Base-by-base conservation (phyloP, 2,329 filamentous ascomycete genomes). In the Achaetomium macrosporum region DNA sequence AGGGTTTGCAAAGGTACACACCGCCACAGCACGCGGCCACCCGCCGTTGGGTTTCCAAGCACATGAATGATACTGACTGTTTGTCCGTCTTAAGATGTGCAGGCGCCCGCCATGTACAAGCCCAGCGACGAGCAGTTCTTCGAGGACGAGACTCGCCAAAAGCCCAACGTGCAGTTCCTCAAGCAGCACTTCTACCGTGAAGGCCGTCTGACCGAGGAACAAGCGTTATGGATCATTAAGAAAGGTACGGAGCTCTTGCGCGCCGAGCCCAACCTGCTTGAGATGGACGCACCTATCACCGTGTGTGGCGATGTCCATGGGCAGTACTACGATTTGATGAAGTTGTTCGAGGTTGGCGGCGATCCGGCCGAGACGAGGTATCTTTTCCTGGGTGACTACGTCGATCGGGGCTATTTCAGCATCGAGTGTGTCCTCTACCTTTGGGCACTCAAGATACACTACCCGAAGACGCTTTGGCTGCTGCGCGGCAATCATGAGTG, bases 261-360 rank as follows among this genome's bases (percentile, higher is more conserved):
- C 66, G 79, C 85, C 57, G 93, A 99, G 74, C 92, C 93, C 60
- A 99, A 97, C 71, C 77, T 99, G 60, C 79, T 99, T 62, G 93
- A 99, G 77, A 99, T 99, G 93, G 93, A 99, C 71, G 93, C 93
- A 39, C 93, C 93, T 57, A 99, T 99, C 68, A 99, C 93, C 10
- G 93, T 99, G 47, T 99, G 93, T 66, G 93, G 93, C 68, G 93
- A 99, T 67, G 91, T 99, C 50, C 93, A 99, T 72, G 93, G 93
- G 62, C 93, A 99, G 74, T 99, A 97, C 76, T 99, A 96, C 71
- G 93, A 99, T 71, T 74, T 99, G 68, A 99, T 99, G 93, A 99
- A 99, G 78, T 80, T 99, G 33, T 99, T 99, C 66, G 93, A 99
- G 72, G 93, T 99, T 47, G 93, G 93, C 61, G 93, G 93, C 59